Percentiles rank a stretch among this genome's conserved stretches.
Evolutionary conservation across 768 basidiomycete genomes (phyloP).

Genomic region (Mycena amicta): DNA sequence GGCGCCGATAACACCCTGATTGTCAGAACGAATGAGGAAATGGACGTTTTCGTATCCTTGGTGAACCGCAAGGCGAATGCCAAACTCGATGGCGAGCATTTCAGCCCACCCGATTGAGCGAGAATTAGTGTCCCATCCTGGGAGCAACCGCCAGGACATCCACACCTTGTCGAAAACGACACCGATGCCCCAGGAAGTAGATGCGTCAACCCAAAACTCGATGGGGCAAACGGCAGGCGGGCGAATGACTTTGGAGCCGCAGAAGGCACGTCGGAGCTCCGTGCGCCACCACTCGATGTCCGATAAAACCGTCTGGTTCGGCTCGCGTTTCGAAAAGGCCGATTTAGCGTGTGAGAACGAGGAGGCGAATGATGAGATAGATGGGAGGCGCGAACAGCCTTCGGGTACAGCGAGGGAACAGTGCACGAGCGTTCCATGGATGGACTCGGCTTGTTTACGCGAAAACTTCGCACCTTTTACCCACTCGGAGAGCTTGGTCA

Average conservation of each 20-base stretch:
- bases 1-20: no score
- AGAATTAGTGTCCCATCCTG: conserved; percentile 7
- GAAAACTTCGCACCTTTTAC: conserved; percentile 4
- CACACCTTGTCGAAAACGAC: conserved; percentile 11
- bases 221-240: conserved; percentile 12
- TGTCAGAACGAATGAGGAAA: conserved; percentile 30
- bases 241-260: not conserved
- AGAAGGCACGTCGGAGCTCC: no score
- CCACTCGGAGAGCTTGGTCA: conserved; percentile 27
- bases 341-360: not conserved
- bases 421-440: conserved; percentile 40
- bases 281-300: not conserved
- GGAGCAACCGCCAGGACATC: conserved; percentile 13
- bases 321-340: not conserved
- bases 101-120: no score
- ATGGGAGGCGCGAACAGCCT: conserved; percentile 23
- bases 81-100: conserved; percentile 42
- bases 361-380: not conserved
- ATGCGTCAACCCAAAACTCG: no score
- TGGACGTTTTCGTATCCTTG: conserved; percentile 25
- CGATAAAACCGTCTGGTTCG: not conserved
- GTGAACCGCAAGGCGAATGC: conserved; percentile 29
- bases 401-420: conserved; percentile 31
- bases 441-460: conserved; percentile 24
- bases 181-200: no score